Percentiles rank a stretch among this genome's conserved stretches.
Conservation (phyloP, 495 filamentous ascomycete species). For the Podospora pseudopauciseta region DNA sequence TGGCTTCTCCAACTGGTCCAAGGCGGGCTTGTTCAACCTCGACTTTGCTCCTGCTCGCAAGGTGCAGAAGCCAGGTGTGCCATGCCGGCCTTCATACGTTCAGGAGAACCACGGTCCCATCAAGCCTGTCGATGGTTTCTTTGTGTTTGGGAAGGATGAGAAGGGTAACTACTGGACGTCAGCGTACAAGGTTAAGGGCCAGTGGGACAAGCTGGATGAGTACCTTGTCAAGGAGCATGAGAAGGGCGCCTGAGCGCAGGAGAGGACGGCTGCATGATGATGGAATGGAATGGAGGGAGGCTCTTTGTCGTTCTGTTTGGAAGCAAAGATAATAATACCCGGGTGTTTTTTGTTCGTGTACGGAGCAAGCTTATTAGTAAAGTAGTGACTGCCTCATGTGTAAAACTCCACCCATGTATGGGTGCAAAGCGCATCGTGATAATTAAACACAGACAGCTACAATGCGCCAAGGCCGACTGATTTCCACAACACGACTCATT, state of each 20-base stretch:
- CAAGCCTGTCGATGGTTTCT: constrained; percentile 33
- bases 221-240: constrained; percentile 25
- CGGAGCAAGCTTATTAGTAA: neutral
- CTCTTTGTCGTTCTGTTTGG: neutral
- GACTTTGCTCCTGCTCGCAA: constrained; percentile 41
- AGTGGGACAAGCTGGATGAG: constrained; percentile 37
- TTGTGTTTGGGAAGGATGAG: constrained; percentile 47
- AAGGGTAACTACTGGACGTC: constrained; percentile 49
- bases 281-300: neutral
- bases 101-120: constrained; percentile 35
- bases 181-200: constrained; percentile 33
- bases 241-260: neutral
- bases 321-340: neutral
- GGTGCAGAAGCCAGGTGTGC: neutral
- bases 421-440: neutral
- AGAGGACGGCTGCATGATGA: neutral
- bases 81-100: constrained; percentile 24
- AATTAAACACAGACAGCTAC: neutral
- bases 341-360: neutral
- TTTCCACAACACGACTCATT: neutral
- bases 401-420: neutral
- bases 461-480: neutral
- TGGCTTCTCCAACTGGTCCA: constrained; percentile 45
- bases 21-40: constrained; percentile 39
- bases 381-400: neutral